These are phyloP conservation scores for Corynascus novoguineensis DNA, from an alignment of 495 filamentous ascomycete genomes.

Conservation along the genomic window DNA sequence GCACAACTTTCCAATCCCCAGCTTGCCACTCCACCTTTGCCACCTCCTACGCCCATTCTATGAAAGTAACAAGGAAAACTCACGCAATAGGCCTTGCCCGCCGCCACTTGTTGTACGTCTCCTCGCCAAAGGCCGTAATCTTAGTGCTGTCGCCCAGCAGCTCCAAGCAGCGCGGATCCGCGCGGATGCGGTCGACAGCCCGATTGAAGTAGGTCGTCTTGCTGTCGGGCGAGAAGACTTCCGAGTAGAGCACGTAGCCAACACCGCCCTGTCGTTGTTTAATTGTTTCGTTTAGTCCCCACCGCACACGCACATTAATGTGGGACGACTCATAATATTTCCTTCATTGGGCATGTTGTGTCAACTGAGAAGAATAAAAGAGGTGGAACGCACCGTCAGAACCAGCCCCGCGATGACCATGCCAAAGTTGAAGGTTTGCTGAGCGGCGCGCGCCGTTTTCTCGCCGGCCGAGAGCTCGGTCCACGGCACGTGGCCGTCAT, in stretches of 20 bases:
- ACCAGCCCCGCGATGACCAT: constrained; percentile 69
- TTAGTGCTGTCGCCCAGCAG: constrained; percentile 71
- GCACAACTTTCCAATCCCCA: no score
- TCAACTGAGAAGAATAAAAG: constrained; percentile 9
- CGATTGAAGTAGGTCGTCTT: constrained; percentile 84
- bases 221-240: constrained; percentile 82
- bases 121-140: constrained; percentile 80
- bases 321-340: no score
- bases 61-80: no score
- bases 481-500: constrained; percentile 79
- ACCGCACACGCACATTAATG: no score
- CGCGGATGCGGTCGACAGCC: constrained; percentile 71
- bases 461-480: constrained; percentile 63
- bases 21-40: no score
- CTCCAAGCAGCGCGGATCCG: constrained; percentile 60
- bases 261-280: constrained; percentile 59
- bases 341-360: no score
- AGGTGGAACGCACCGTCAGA: constrained; percentile 53
- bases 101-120: constrained; percentile 75
- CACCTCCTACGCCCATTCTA: no score
- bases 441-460: constrained; percentile 79
- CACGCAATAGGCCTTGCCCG: constrained; percentile 80
- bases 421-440: constrained; percentile 83
- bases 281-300: not conserved
- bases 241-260: constrained; percentile 70